Evolutionary conservation across 352 stramenopile species (phyloP).

Genomic region (Detonula confervacea): DNA sequence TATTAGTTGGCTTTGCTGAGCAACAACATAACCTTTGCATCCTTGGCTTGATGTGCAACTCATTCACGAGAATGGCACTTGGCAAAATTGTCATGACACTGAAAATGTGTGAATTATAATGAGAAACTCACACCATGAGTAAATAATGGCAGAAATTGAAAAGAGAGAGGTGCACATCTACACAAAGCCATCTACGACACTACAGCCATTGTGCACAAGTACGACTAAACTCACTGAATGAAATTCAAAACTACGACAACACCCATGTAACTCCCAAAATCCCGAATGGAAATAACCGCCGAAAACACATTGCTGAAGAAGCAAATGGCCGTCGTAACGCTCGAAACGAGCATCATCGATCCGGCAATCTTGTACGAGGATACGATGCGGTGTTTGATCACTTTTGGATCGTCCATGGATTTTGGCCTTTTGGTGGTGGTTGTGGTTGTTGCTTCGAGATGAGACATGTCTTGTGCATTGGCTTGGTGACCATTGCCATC

Average conservation of each 20-base stretch:
- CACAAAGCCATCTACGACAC: neutral
- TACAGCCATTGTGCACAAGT: neutral
- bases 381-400: conserved; percentile 33
- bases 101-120: too few relatives aligned
- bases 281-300: conserved; percentile 22
- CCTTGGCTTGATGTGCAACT: conserved; percentile 34
- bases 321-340: conserved; percentile 41
- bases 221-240: conserved; percentile 15
- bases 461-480: too few relatives aligned
- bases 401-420: conserved; percentile 8
- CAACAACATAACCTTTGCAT: conserved; percentile 16
- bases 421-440: too few relatives aligned
- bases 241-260: conserved; percentile 41
- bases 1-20: conserved; percentile 4
- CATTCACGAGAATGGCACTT: conserved; percentile 36
- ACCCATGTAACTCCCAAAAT: conserved; percentile 47
- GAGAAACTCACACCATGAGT: too few relatives aligned
- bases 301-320: conserved; percentile 33
- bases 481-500: too few relatives aligned
- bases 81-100: conserved; percentile 41
- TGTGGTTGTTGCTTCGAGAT: too few relatives aligned
- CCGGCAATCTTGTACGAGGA: conserved; percentile 38
- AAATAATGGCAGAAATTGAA: neutral
- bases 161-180: neutral
- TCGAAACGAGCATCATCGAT: conserved; percentile 47